Conservation (phyloP, 495 filamentous ascomycete species). For the Aspergillus leporis region DNA sequence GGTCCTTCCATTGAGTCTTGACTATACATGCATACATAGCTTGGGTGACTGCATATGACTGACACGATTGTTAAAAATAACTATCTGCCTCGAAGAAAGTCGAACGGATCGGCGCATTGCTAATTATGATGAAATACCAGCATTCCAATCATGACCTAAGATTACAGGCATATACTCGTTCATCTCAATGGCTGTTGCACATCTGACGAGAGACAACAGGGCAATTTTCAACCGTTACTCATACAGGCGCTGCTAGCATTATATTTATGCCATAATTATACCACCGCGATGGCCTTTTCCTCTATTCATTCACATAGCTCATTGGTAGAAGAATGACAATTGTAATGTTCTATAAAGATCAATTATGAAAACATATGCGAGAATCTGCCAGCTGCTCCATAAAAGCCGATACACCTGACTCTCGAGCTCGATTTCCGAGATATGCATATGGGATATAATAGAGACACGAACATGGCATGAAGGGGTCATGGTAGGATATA, state of each 20-base stretch:
- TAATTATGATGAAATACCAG: background rate
- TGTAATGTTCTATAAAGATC: constrained; percentile 10
- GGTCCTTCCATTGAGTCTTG: background rate
- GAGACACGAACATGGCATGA: constrained; percentile 10
- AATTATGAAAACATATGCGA: constrained; percentile 8
- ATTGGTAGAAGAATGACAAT: background rate
- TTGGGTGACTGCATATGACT: background rate
- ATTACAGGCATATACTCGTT: too few species aligned
- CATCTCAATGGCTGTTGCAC: too few species aligned
- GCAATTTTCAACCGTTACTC: too few species aligned
- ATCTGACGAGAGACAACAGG: too few species aligned
- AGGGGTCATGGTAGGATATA: constrained; percentile 6
- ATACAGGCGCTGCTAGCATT: background rate
- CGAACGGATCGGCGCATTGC: background rate
- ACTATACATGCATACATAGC: background rate
- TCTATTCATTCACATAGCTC: background rate
- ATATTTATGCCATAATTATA: background rate
- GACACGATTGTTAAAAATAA: background rate
- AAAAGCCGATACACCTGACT: constrained; percentile 1
- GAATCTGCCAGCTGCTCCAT: background rate
- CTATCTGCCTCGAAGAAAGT: background rate
- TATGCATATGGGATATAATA: constrained; percentile 12
- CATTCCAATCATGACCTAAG: background rate
- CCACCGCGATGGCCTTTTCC: background rate
- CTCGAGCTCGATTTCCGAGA: constrained; percentile 5